Evolutionary conservation across 2,329 filamentous ascomycete species (phyloP), one percentile per base, ranked within the genome.

Genomic region (Exserohilum rostratum): DNA sequence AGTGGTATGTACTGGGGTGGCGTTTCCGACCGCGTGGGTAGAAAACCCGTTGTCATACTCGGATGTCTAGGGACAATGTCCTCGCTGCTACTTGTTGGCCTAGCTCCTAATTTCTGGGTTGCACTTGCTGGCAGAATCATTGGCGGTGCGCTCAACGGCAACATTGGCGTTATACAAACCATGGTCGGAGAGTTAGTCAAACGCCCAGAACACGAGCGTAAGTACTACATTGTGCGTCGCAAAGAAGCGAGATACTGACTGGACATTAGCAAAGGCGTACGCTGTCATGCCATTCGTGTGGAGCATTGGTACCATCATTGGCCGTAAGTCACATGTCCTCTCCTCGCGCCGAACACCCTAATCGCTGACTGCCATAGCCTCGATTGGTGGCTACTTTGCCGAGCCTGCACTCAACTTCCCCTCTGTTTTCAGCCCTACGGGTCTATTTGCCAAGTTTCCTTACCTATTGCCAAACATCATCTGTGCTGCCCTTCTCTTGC

Each of bases 121-220:
- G 93, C 93, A 13, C 79, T 97, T 39, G 69, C 85, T 27, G 92
- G 91, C 12, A 83, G 93, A 66, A 85, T 87, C 39, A 72, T 95
- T 12, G 93, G 91, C 37, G 92, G 93, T 18, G 81, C 93, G 11
- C 81, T 97, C 50, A 96, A 96, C 74, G 93, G 93, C 55, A 96
- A 96, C 70, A 91, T 54, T 20, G 62, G 62, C 39, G 90, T 95
- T 31, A 91, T 95, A 62, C 73, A 96, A 75, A 96, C 91, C 15
- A 96, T 96, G 90, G 93, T 96, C 12, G 91, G 89, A 25, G 93
- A 97, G 75, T 76, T 96, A 51, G 90, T 96, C 46, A 90, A 84
- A 30, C 90, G 88, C 53, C 91, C 90, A 12, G 89, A 93, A 67
- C 90, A 96, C 75, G 91, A 96, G 77, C 91, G 88, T 91, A 77